phyloP scores from a whole-genome alignment of 192 early-diverging fungal genomes.

The Podila epigama region DNA sequence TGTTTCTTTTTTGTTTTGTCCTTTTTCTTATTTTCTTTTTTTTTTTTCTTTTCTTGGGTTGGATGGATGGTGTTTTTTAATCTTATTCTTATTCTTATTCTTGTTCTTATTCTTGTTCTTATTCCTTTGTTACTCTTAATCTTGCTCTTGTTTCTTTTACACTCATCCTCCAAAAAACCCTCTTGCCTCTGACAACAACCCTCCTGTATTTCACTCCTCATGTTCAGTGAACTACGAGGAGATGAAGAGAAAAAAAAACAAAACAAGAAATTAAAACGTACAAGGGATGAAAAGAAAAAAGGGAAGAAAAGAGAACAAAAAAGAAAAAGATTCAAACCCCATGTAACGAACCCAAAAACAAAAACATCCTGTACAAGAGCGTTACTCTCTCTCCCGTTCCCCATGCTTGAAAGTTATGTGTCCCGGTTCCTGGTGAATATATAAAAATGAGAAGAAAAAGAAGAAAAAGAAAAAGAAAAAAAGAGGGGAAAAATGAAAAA shows the following conservation, averaged over 20 bases:
- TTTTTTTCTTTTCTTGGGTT: neutral
- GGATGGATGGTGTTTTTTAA: neutral
- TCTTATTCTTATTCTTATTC: conserved; percentile 6
- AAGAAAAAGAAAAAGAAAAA: neutral
- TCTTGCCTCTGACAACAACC: neutral
- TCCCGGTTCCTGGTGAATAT: neutral
- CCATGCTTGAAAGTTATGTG: neutral
- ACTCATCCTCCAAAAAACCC: neutral
- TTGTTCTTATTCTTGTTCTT: neutral
- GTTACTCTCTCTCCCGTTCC: too few species aligned
- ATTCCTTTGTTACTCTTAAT: neutral
- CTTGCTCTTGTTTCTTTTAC: neutral
- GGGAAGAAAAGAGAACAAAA: neutral
- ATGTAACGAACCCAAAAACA: too few species aligned
- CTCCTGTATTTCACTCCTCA: too few species aligned
- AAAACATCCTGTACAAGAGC: too few species aligned
- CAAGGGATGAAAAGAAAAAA: neutral
- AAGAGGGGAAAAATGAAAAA: neutral
- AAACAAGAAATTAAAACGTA: neutral
- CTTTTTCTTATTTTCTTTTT: neutral
- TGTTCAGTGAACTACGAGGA: too few species aligned
- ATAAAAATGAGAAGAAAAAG: neutral
- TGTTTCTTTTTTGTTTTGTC: neutral
- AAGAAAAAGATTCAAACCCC: neutral
- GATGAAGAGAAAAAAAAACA: conserved; percentile 2